Percentiles rank a stretch among this genome's conserved stretches.
phyloP scores from a whole-genome alignment of 768 basidiomycete species.

The Collybiopsis luxurians region DNA sequence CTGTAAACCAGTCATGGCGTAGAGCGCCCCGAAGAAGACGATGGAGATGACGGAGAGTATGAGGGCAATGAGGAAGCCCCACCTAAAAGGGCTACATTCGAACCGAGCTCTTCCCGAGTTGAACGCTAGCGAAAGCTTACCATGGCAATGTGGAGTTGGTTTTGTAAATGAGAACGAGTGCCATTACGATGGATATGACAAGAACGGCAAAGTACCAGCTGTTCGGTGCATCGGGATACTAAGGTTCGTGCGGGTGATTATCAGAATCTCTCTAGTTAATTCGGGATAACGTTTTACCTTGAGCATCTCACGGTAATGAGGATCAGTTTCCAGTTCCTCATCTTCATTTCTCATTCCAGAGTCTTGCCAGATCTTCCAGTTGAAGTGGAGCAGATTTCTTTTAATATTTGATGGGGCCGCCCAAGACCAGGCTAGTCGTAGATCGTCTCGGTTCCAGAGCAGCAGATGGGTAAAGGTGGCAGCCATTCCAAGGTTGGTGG shows the following conservation, averaged over 20 bases:
- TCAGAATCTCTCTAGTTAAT: neutral
- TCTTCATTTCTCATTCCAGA: conserved; percentile 33
- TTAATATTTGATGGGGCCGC: conserved; percentile 31
- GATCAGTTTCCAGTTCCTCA: conserved; percentile 35
- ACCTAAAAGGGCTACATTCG: neutral
- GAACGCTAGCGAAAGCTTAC: conserved; percentile 19
- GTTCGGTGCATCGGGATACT: conserved; percentile 57
- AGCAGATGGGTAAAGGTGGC: conserved; percentile 47
- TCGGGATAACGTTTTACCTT: too few relatives aligned
- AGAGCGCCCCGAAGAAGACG: neutral
- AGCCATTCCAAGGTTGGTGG: conserved; percentile 44
- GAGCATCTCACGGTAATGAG: conserved; percentile 50
- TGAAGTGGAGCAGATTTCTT: conserved; percentile 29
- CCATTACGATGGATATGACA: conserved; percentile 37
- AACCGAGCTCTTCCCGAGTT: neutral
- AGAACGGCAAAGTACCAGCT: conserved; percentile 52
- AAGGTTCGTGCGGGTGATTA: neutral
- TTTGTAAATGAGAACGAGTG: conserved; percentile 43
- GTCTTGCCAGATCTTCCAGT: conserved; percentile 42
- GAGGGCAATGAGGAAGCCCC: neutral
- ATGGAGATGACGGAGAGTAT: neutral
- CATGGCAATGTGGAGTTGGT: conserved; percentile 46
- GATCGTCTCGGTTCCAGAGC: conserved; percentile 43
- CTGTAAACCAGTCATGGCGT: neutral
- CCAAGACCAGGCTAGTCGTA: conserved; percentile 45